Base-by-base conservation (phyloP, 352 stramenopile genomes). In the Aphanomyces astaci region DNA sequence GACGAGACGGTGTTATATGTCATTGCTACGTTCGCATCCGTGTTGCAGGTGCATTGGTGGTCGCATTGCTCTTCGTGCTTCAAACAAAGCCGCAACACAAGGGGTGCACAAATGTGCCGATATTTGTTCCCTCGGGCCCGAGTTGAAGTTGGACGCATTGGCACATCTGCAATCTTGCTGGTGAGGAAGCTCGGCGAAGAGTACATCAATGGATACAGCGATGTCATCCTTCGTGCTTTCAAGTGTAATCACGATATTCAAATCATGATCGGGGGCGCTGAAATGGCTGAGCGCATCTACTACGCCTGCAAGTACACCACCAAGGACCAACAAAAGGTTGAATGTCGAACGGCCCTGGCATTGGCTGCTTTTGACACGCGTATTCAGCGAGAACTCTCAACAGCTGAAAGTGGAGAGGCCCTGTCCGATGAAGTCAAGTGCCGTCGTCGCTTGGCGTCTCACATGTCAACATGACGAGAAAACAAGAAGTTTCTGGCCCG, bases 241-340 rank as follows among this genome's bases (percentile, higher is more conserved):
- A 72, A 72, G 45, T 72, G 33, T 43, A 72, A 72, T 25, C 65
- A 72, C 24, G 65, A 66, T 2, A 53, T 72, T 25, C 65, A 72
- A 52, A 33, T 68, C 1, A 51, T 72, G 40, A 49, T 49, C 40
- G 3, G 40, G 65, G 9, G 65, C 27, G 25, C 52, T 22, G 17
- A 66, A 67, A 45, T 13, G 55, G 30, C 49, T 45, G 27, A 72
- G 17, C 28, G 66, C n/a, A 66, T 67, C 24, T 63, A 63, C 22
- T 72, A 65, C 31, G 48, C 25, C 49, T 60, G 48, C 43, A 62
- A 72, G 46, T 66, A 72, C 22, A 32, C 62, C 3, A 72, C 66
- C 1, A 66, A 65, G n/a, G 4, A 32, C 0, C 48, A 65, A 24
- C 4, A 64, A 9, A 24, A 54, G 19, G 24, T 71, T 22, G 53